These are phyloP conservation scores for Colletotrichum caudatum DNA, from an alignment of 2,329 filamentous ascomycete genomes.

Conservation along the genomic window DNA sequence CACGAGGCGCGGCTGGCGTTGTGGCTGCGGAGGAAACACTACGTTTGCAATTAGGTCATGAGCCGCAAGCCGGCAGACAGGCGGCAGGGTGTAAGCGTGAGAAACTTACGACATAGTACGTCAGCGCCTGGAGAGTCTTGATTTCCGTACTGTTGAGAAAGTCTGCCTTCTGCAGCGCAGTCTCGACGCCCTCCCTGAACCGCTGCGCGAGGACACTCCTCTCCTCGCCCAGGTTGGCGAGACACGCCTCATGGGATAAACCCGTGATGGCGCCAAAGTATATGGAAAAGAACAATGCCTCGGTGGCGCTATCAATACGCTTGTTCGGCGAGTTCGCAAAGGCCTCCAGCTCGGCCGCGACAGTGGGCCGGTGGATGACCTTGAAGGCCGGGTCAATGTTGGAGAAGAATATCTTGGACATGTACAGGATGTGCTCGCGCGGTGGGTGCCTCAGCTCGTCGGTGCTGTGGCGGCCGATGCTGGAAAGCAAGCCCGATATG, in stretches of 20 bases:
- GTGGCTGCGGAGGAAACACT: constrained; percentile 54
- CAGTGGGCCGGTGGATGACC: constrained; percentile 58
- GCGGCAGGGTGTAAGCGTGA: not conserved
- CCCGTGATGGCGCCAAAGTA: constrained; percentile 57
- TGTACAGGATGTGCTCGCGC: constrained; percentile 52
- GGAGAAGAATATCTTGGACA: constrained; percentile 53
- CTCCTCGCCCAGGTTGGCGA: constrained; percentile 50
- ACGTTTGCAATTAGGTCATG: not conserved
- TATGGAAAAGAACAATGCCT: constrained; percentile 57
- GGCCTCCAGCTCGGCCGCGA: constrained; percentile 46
- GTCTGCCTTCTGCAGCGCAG: constrained; percentile 56
- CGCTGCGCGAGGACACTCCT: constrained; percentile 48
- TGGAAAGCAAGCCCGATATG: constrained; percentile 46
- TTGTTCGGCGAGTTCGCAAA: constrained; percentile 46
- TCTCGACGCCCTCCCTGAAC: constrained; percentile 53
- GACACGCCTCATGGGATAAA: constrained; percentile 49
- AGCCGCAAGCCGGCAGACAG: not conserved
- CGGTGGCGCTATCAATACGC: constrained; percentile 45
- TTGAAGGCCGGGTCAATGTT: constrained; percentile 60
- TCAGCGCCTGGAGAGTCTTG: constrained; percentile 56
- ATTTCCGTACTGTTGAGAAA: constrained; percentile 57
- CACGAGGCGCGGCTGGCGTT: constrained; percentile 55
- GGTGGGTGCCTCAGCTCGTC: constrained; percentile 50
- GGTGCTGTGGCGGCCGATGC: constrained; percentile 11
- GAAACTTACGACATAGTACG: constrained; percentile 53